These are phyloP conservation scores for Phyllosticta citrichinensis DNA, from an alignment of 2,329 filamentous ascomycete species.

Conservation along the genomic window DNA sequence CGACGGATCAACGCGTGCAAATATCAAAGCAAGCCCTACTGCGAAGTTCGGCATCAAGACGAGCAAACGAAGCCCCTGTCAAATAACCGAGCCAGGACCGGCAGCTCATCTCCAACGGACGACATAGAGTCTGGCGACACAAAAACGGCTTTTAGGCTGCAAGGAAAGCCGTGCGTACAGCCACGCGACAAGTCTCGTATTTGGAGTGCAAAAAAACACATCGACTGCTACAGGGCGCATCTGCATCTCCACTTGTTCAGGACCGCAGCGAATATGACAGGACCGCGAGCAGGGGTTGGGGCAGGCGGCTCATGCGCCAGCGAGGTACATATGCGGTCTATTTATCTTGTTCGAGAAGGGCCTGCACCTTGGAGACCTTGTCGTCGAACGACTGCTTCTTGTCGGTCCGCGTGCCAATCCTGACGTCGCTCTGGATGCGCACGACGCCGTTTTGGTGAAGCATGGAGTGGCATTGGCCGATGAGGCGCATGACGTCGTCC, in stretches of 20 bases:
- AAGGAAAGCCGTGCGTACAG: neutral
- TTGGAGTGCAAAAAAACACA: neutral
- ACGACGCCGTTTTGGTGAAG: constrained; percentile 29
- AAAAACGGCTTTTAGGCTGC: neutral
- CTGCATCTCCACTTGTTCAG: neutral
- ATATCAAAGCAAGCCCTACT: neutral
- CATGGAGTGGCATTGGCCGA: constrained; percentile 31
- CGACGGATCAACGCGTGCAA: neutral
- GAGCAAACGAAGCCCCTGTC: neutral
- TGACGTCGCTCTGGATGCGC: constrained; percentile 80
- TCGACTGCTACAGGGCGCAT: neutral
- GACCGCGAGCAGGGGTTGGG: neutral
- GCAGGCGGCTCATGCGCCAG: neutral
- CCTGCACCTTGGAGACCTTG: constrained; percentile 55
- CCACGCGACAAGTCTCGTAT: neutral
- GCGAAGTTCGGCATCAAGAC: neutral
- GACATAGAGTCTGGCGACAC: neutral
- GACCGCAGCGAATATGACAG: neutral
- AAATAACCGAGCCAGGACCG: neutral
- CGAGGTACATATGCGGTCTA: neutral
- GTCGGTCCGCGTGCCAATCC: constrained; percentile 76
- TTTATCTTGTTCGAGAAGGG: neutral
- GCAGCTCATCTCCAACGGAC: neutral
- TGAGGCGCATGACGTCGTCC: constrained; percentile 67
- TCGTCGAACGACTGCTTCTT: constrained; percentile 74